Evolutionary conservation across 2,329 filamentous ascomycete species (phyloP).

Genomic region (Cladobotryum protrusum): DNA sequence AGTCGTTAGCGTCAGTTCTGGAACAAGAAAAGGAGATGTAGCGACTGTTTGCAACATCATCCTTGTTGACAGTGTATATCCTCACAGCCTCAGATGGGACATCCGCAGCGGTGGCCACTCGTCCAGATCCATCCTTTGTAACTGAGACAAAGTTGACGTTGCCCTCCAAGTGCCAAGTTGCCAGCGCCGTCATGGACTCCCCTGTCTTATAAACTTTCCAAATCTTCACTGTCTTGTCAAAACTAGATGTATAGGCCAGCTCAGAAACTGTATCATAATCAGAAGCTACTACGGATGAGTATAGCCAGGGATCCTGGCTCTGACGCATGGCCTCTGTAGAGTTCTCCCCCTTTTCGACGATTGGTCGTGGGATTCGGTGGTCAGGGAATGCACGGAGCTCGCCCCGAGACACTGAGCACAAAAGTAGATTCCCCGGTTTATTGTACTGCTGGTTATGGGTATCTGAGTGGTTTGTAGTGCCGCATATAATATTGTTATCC

Average conservation of each 20-base stretch:
- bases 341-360: slow-evolving; percentile 49
- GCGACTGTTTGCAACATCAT: slow-evolving; percentile 30
- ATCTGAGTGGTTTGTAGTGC: slow-evolving; percentile 57
- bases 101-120: slow-evolving; percentile 55
- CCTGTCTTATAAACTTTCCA: slow-evolving; percentile 42
- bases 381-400: slow-evolving; percentile 47
- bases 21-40: slow-evolving; percentile 38
- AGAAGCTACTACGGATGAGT: slow-evolving; percentile 57
- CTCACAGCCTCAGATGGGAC: slow-evolving; percentile 48
- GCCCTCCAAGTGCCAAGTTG: slow-evolving; percentile 50
- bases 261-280: slow-evolving; percentile 43
- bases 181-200: slow-evolving; percentile 34
- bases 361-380: slow-evolving; percentile 50
- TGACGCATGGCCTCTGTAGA: slow-evolving; percentile 49
- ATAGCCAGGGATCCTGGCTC: slow-evolving; percentile 57
- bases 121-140: slow-evolving; percentile 40
- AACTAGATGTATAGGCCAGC: slow-evolving; percentile 53
- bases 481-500: slow-evolving; percentile 50
- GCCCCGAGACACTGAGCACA: slow-evolving; percentile 43
- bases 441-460: slow-evolving; percentile 61
- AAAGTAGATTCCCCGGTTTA: slow-evolving; percentile 54
- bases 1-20: slow-evolving; percentile 26
- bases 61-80: slow-evolving; percentile 43
- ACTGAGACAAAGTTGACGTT: slow-evolving; percentile 58
- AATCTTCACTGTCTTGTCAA: slow-evolving; percentile 55